Base-by-base conservation (phyloP, 2,329 filamentous ascomycete genomes). In the Emericellopsis atlantica region DNA sequence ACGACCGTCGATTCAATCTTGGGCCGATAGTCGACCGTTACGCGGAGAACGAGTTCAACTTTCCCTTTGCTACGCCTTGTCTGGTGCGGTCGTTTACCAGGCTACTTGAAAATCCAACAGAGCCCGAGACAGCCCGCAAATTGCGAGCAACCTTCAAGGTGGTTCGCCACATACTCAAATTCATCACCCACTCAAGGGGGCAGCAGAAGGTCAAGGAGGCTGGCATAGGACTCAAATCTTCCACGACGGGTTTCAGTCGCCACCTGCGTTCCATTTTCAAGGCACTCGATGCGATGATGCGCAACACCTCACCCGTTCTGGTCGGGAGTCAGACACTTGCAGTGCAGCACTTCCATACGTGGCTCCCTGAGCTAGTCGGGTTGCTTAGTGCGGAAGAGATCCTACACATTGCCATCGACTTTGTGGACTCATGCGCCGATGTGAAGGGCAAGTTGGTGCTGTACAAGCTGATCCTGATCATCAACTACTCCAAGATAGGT, bases 281-380 rank as follows among this genome's bases (percentile, higher is more conserved):
- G 55, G 84, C 86, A 1, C 70, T 98, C 21, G 88, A 96, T 60
- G 71, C 74, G 14, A 76, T 98, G 62, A 95, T 98, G 86, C 79
- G 81, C 45, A 95, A 87, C 57, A 71, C 79, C 2, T 84, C 87
- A 3, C 84, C 92, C 0, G 80, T 89, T 15, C 67, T 96, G 21
- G 84, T 96, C 12, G 92, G 92, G 29, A 96, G 85, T 47, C 94
- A 98, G 62, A 96, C 92, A 0, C 67, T 98, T 39, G 80, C 93
- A 3, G 88, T 96, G 11, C 92, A 98, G 59, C 87, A 96, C 57
- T 94, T 96, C 57, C 90, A 96, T 55, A 84, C 85, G 0, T 98
- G 92, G 92, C 67, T 98, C n/a, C 90, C 92, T 0, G 90, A 96
- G 55, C 75, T 98, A 9, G 71, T 77, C 0, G 78, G 81, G 2